Evolutionary conservation across 257 asterid genomes (phyloP).

Genomic region (Primulina huaijiensis): DNA sequence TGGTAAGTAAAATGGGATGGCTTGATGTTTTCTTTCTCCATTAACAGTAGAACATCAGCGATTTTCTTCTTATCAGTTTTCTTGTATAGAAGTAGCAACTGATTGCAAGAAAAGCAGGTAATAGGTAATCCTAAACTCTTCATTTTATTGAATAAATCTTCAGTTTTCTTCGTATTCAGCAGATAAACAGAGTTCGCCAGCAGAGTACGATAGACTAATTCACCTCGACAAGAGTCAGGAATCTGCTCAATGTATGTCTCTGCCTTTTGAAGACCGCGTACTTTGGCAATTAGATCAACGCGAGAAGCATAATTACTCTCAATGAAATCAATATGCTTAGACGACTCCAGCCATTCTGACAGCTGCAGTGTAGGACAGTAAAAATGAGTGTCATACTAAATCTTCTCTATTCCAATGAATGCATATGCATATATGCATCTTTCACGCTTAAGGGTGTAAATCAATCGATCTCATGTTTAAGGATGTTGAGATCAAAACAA

Average conservation of each 20-base stretch:
- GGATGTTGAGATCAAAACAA: neutral
- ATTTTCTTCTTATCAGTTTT: conserved; percentile 59
- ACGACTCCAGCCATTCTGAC: conserved; percentile 67
- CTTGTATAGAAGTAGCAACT: conserved; percentile 67
- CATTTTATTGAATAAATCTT: conserved; percentile 68
- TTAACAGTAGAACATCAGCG: conserved; percentile 56
- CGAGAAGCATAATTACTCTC: conserved; percentile 56
- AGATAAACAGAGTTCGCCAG: conserved; percentile 51
- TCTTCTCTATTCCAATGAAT: neutral
- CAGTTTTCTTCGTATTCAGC: conserved; percentile 44
- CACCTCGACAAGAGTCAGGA: conserved; percentile 58
- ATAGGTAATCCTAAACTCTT: conserved; percentile 47
- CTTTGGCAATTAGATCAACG: conserved; percentile 68
- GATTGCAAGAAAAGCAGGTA: conserved; percentile 56
- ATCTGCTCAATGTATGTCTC: conserved; percentile 49
- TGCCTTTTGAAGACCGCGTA: conserved; percentile 53
- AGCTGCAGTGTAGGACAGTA: conserved; percentile 47
- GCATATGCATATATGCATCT: neutral
- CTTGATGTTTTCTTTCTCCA: conserved; percentile 65
- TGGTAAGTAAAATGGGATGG: conserved; percentile 59
- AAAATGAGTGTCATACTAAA: conserved; percentile 9
- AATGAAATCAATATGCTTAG: conserved; percentile 37
- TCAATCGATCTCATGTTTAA: neutral
- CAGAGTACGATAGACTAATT: conserved; percentile 56
- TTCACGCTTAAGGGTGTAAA: neutral